These are phyloP conservation scores for Claviceps capensis DNA, from an alignment of 2,329 filamentous ascomycete genomes.

Conservation along the genomic window DNA sequence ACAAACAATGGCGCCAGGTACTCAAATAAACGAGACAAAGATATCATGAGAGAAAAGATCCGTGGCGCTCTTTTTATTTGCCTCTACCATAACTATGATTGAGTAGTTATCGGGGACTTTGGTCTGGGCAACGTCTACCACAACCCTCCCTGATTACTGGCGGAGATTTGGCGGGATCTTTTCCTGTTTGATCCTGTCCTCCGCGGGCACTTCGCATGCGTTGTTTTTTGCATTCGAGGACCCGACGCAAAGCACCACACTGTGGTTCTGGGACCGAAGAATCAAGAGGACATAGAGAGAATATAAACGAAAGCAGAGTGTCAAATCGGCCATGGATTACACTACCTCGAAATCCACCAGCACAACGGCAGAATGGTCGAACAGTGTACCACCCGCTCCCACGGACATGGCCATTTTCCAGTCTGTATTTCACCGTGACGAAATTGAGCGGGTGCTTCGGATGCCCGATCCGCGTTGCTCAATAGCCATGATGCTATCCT, in stretches of 20 bases:
- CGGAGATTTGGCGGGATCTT: constrained; percentile 52
- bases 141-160: constrained; percentile 51
- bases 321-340: constrained; percentile 18
- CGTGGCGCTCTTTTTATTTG: constrained; percentile 57
- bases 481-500: constrained; percentile 36
- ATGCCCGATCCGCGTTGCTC: constrained; percentile 42
- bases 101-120: constrained; percentile 50
- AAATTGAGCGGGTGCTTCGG: constrained; percentile 35
- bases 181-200: constrained; percentile 49
- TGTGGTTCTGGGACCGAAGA: constrained; percentile 40
- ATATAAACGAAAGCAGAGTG: constrained; percentile 14
- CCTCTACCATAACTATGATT: constrained; percentile 42
- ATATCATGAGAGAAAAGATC: constrained; percentile 61
- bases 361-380: constrained; percentile 7
- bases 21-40: constrained; percentile 56
- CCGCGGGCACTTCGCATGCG: constrained; percentile 44
- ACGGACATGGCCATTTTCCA: constrained; percentile 40
- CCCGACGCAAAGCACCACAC: constrained; percentile 35
- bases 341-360: constrained; percentile 12
- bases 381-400: constrained; percentile 9
- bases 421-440: constrained; percentile 34
- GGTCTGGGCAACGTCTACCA: constrained; percentile 49
- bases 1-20: constrained; percentile 53
- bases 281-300: constrained; percentile 33
- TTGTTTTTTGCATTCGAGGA: constrained; percentile 53